Conservation (phyloP, 2,329 filamentous ascomycete species). For the Aureobasidium vineae region DNA sequence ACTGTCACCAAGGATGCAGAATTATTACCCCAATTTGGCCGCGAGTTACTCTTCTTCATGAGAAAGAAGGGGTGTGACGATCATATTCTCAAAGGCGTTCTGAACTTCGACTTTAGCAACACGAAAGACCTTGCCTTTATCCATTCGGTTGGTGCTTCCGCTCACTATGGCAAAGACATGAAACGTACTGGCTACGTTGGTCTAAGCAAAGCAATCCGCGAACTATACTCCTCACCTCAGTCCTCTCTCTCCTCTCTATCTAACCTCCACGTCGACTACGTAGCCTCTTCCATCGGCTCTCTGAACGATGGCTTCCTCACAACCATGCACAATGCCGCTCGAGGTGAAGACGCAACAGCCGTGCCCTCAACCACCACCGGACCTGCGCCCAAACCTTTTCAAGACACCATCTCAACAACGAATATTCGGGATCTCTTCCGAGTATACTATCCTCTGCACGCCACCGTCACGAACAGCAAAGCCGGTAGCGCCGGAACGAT, state of each 20-base stretch:
- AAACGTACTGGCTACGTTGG: constrained; percentile 68
- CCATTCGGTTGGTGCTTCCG: constrained; percentile 62
- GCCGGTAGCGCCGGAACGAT: constrained; percentile 70
- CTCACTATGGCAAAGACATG: constrained; percentile 39
- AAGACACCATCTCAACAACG: constrained; percentile 32
- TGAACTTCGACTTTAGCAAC: constrained; percentile 75
- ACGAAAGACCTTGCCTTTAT: constrained; percentile 75
- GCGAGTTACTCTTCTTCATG: constrained; percentile 70
- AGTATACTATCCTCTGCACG: constrained; percentile 75
- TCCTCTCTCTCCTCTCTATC: constrained; percentile 50
- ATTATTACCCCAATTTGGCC: constrained; percentile 54
- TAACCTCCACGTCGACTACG: constrained; percentile 67
- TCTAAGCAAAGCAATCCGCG: constrained; percentile 64
- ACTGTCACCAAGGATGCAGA: background rate
- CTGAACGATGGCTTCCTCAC: constrained; percentile 67
- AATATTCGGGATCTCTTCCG: constrained; percentile 57
- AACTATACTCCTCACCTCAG: constrained; percentile 49
- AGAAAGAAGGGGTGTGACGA: constrained; percentile 63
- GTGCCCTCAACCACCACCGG: background rate
- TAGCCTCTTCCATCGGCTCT: constrained; percentile 78
- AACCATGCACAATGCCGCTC: constrained; percentile 58
- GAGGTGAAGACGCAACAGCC: constrained; percentile 44
- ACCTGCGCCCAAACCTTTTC: constrained; percentile 29
- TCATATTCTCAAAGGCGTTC: constrained; percentile 64
- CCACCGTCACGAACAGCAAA: constrained; percentile 52